A percentile compares a stretch with the other conserved stretches of the same genome.
Evolutionary conservation across 2,329 filamentous ascomycete genomes (phyloP).

Genomic region (Trichoderma breve): DNA sequence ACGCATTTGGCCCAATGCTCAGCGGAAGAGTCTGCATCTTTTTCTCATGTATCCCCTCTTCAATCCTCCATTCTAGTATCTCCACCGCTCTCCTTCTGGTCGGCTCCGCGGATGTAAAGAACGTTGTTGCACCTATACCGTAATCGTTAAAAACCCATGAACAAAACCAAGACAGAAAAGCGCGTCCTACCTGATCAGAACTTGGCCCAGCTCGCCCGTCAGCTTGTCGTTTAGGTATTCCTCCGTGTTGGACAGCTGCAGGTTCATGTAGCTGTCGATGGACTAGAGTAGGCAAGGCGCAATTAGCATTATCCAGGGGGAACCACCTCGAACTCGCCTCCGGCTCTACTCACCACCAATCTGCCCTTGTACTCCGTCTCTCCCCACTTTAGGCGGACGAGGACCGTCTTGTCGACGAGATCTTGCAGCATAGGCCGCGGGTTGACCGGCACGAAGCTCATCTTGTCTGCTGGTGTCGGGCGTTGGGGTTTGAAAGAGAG

Average conservation of each 20-base stretch:
- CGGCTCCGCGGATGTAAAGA: constrained; percentile 75
- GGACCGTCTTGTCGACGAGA: constrained; percentile 85
- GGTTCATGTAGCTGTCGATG: constrained; percentile 98
- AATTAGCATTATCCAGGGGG: constrained; percentile 1
- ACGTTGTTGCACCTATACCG: constrained; percentile 83
- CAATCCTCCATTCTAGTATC: constrained; percentile 61
- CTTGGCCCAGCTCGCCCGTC: constrained; percentile 81
- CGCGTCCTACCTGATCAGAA: constrained; percentile 73
- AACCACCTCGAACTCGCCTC: not conserved
- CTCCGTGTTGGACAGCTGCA: constrained; percentile 85
- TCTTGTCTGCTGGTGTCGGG: constrained; percentile 24
- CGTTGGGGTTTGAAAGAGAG: not conserved
- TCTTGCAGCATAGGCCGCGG: constrained; percentile 94
- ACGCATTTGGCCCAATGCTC: not conserved
- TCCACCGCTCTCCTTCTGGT: constrained; percentile 45
- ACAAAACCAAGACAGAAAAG: not conserved
- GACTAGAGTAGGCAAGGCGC: constrained; percentile 41
- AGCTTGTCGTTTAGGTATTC: constrained; percentile 89
- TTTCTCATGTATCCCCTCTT: not conserved
- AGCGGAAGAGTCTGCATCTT: not conserved
- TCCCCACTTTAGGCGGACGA: constrained; percentile 95
- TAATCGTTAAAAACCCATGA: not conserved
- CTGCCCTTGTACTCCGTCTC: constrained; percentile 95
- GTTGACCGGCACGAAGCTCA: constrained; percentile 84
- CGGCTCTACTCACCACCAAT: constrained; percentile 53